These are phyloP conservation scores for Globisporangium nagaii DNA, from an alignment of 352 stramenopile species.

Conservation along the genomic window DNA sequence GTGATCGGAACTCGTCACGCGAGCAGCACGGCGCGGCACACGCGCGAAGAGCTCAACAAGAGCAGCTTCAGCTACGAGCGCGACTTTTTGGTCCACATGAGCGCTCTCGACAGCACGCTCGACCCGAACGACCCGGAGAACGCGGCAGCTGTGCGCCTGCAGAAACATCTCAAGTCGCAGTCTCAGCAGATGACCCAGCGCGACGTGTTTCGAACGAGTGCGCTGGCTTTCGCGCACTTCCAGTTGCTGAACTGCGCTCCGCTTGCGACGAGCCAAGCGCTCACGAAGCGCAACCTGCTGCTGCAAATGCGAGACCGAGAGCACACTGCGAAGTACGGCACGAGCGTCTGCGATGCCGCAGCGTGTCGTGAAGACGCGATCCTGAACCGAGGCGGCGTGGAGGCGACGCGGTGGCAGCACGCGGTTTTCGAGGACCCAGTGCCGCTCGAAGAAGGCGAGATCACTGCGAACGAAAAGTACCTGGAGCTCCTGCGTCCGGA, in stretches of 20 bases:
- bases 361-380: constrained; percentile 9
- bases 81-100: constrained; percentile 56
- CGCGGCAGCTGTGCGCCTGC: constrained; percentile 33
- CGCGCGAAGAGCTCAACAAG: constrained; percentile 15
- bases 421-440: constrained; percentile 57
- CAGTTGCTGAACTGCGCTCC: not conserved
- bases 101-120: constrained; percentile 23
- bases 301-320: constrained; percentile 53
- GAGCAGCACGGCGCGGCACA: not conserved
- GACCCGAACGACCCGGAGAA: constrained; percentile 81
- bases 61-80: constrained; percentile 46
- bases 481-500: constrained; percentile 61
- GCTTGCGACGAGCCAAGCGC: constrained; percentile 1
- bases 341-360: constrained; percentile 28
- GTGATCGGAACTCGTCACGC: not conserved
- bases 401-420: constrained; percentile 12
- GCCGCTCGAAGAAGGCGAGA: constrained; percentile 55
- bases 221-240: constrained; percentile 10
- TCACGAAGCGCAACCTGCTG: constrained; percentile 67
- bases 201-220: constrained; percentile 40
- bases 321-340: constrained; percentile 34
- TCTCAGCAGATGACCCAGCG: constrained; percentile 24
- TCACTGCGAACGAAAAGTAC: constrained; percentile 49
- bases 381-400: not conserved
- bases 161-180: constrained; percentile 32